phyloP scores from a whole-genome alignment of 768 basidiomycete species.

The Butyriboletus loyo region DNA sequence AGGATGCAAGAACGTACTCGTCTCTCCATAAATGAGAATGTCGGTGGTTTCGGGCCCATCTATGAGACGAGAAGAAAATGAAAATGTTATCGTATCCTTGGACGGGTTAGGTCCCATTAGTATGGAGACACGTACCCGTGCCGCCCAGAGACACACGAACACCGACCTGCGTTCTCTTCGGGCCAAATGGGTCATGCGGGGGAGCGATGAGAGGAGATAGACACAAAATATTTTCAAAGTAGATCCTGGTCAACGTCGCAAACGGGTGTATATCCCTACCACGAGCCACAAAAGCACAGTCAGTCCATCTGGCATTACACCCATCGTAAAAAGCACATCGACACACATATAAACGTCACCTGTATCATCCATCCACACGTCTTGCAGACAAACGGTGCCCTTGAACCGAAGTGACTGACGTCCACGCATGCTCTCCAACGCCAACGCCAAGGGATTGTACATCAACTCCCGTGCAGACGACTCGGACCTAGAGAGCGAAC shows the following conservation, averaged over 20 bases:
- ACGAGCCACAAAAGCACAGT: neutral
- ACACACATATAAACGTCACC: conserved; percentile 49
- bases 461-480: conserved; percentile 40
- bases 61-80: conserved; percentile 23
- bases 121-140: conserved; percentile 39
- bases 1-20: conserved; percentile 14
- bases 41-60: conserved; percentile 71
- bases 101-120: neutral
- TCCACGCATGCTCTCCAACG: conserved; percentile 79
- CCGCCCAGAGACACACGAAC: conserved; percentile 71
- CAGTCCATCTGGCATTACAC: neutral
- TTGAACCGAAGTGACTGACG: conserved; percentile 59
- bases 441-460: conserved; percentile 66
- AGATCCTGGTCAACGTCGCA: conserved; percentile 57
- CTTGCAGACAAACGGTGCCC: conserved; percentile 49
- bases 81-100: neutral
- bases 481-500: conserved; percentile 23
- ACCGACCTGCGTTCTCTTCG: conserved; percentile 47
- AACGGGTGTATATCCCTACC: conserved; percentile 67
- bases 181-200: conserved; percentile 19
- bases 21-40: conserved; percentile 53
- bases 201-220: conserved; percentile 35
- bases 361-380: conserved; percentile 59
- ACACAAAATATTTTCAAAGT: conserved; percentile 72
- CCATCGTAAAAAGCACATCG: neutral